These are phyloP conservation scores for Penicillium cosmopolitanum DNA, from an alignment of 495 filamentous ascomycete genomes.

Conservation along the genomic window DNA sequence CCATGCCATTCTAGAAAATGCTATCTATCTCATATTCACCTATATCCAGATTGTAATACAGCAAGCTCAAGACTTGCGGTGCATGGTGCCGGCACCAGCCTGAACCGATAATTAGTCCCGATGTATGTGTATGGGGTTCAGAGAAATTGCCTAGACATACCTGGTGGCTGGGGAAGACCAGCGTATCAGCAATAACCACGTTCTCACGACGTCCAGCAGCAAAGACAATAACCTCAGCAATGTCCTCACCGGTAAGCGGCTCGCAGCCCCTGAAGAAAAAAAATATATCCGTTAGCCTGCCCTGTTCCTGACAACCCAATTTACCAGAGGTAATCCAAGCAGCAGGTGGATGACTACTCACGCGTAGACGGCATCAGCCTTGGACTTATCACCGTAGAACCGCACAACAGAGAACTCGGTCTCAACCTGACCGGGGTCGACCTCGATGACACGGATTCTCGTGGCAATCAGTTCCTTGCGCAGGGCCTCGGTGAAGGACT, in stretches of 20 bases:
- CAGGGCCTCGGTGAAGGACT: slow-evolving; percentile 85
- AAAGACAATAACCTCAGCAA: slow-evolving; percentile 94
- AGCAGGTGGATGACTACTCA: slow-evolving; percentile 46
- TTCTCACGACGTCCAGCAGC: slow-evolving; percentile 87
- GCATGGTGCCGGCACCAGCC: slow-evolving; percentile 31
- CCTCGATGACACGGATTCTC: slow-evolving; percentile 84
- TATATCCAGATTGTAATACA: neutral
- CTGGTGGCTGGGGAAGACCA: slow-evolving; percentile 93
- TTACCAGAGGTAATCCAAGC: too few relatives aligned
- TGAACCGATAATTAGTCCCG: slow-evolving; percentile 12
- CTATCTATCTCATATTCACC: slow-evolving; percentile 14
- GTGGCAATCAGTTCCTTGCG: slow-evolving; percentile 87
- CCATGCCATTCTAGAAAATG: slow-evolving; percentile 10
- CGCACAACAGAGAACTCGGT: slow-evolving; percentile 96
- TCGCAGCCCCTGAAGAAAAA: slow-evolving; percentile 68
- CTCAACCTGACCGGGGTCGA: slow-evolving; percentile 97
- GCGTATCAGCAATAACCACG: slow-evolving; percentile 89
- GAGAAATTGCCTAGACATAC: slow-evolving; percentile 44
- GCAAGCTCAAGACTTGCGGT: slow-evolving; percentile 28
- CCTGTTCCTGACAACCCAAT: too few relatives aligned
- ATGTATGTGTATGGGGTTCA: neutral
- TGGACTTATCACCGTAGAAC: slow-evolving; percentile 88
- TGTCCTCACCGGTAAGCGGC: slow-evolving; percentile 92
- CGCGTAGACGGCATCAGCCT: slow-evolving; percentile 96
- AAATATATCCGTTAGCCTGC: neutral